A percentile compares a stretch with the other conserved stretches of the same genome.
These are phyloP conservation scores for Aspergillus caelatus DNA, from an alignment of 2,329 filamentous ascomycete genomes.

Conservation along the genomic window DNA sequence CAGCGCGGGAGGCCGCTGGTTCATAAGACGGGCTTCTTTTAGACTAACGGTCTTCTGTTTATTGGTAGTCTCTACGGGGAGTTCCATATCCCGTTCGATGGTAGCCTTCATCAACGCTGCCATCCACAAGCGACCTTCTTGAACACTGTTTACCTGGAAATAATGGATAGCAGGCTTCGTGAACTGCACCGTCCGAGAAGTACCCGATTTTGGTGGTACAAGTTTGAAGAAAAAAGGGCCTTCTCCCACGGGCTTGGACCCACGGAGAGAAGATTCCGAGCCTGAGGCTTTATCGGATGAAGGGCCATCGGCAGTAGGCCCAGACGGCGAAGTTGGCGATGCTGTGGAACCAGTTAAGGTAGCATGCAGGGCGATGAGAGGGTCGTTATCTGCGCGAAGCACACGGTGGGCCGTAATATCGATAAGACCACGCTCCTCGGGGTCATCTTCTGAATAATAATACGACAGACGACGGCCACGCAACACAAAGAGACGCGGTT, in stretches of 20 bases:
- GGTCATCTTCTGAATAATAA: slow-evolving; percentile 92
- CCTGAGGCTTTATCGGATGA: slow-evolving; percentile 33
- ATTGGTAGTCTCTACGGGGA: slow-evolving; percentile 85
- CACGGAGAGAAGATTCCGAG: slow-evolving; percentile 34
- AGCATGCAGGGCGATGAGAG: slow-evolving; percentile 86
- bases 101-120: slow-evolving; percentile 98
- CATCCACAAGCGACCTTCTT: slow-evolving; percentile 94
- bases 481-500: slow-evolving; percentile 91
- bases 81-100: slow-evolving; percentile 82
- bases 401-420: slow-evolving; percentile 98
- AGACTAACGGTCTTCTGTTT: slow-evolving; percentile 96
- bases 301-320: slow-evolving; percentile 40
- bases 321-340: slow-evolving; percentile 60
- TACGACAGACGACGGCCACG: slow-evolving; percentile 90
- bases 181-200: slow-evolving; percentile 91
- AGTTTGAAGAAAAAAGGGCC: slow-evolving; percentile 98
- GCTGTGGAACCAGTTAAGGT: slow-evolving; percentile 84
- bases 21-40: slow-evolving; percentile 82
- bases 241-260: slow-evolving; percentile 52
- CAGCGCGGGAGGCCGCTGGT: slow-evolving; percentile 84
- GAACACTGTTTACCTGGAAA: slow-evolving; percentile 90
- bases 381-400: slow-evolving; percentile 89
- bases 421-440: slow-evolving; percentile 91
- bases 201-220: slow-evolving; percentile 81
- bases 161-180: slow-evolving; percentile 97